Conservation (phyloP, 1,284 basidiomycete species). For the Coniferiporia sulphurascens region DNA sequence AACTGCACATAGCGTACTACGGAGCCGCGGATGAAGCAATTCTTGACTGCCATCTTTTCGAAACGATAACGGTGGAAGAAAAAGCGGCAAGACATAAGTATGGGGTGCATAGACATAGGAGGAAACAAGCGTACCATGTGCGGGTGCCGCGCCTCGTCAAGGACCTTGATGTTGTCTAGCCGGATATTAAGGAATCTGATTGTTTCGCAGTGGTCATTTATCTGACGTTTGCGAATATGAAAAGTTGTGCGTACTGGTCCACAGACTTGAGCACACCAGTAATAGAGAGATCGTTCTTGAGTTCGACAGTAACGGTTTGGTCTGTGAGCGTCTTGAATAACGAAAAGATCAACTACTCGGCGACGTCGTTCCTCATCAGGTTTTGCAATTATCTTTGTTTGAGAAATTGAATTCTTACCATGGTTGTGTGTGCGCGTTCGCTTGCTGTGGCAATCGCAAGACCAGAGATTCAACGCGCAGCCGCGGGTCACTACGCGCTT, state of each 20-base stretch:
- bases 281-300: slow-evolving; percentile 98
- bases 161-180: slow-evolving; percentile 89
- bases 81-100: background rate
- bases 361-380: background rate
- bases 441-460: background rate
- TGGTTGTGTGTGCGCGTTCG: background rate
- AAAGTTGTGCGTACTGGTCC: slow-evolving; percentile 76
- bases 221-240: slow-evolving; percentile 3
- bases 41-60: slow-evolving; percentile 95
- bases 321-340: slow-evolving; percentile 99
- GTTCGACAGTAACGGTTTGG: slow-evolving; percentile 94
- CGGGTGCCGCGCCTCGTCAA: slow-evolving; percentile 90
- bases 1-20: slow-evolving; percentile 97
- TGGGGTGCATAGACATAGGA: background rate
- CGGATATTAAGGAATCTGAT: slow-evolving; percentile 94
- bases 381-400: background rate
- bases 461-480: background rate
- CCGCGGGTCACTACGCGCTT: too few species aligned
- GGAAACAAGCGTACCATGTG: slow-evolving; percentile 76
- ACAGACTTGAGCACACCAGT: slow-evolving; percentile 96
- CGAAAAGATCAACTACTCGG: slow-evolving; percentile 87
- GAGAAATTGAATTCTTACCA: too few species aligned
- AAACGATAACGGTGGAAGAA: background rate
- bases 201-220: slow-evolving; percentile 2
- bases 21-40: slow-evolving; percentile 97